phyloP scores from a whole-genome alignment of 2,329 filamentous ascomycete species.

The Colletotrichum liaoningense region DNA sequence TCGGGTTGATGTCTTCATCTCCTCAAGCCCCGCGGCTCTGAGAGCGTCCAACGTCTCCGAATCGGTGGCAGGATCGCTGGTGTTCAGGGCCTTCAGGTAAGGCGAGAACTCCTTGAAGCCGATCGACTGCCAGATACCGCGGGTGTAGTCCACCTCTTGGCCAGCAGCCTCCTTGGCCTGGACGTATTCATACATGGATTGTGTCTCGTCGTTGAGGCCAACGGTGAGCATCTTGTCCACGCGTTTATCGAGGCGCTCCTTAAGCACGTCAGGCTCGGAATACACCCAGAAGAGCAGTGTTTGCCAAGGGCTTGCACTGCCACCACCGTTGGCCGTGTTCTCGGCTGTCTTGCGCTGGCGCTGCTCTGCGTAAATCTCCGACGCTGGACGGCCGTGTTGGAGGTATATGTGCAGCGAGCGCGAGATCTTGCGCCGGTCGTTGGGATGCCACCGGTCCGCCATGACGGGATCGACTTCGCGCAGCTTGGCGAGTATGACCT shows the following conservation, averaged over 20 bases:
- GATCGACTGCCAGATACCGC: conserved; percentile 96
- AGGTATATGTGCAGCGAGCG: conserved; percentile 92
- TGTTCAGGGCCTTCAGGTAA: conserved; percentile 67
- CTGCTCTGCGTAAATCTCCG: conserved; percentile 89
- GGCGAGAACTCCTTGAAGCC: conserved; percentile 91
- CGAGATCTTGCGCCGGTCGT: conserved; percentile 88
- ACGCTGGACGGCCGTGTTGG: conserved; percentile 82
- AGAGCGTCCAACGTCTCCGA: conserved; percentile 63
- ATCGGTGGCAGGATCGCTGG: conserved; percentile 33
- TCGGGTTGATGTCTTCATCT: conserved; percentile 84
- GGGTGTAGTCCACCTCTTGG: conserved; percentile 73
- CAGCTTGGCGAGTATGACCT: conserved; percentile 78
- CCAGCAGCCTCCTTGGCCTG: conserved; percentile 54
- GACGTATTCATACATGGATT: conserved; percentile 56
- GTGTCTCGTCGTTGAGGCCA: conserved; percentile 62
- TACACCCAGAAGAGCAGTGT: conserved; percentile 90
- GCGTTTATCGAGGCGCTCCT: conserved; percentile 77
- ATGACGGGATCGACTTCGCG: conserved; percentile 87
- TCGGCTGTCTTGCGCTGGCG: conserved; percentile 52
- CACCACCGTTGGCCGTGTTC: conserved; percentile 21
- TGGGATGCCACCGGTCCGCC: conserved; percentile 93
- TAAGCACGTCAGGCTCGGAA: conserved; percentile 75
- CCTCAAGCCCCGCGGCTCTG: conserved; percentile 72
- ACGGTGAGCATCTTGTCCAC: conserved; percentile 84
- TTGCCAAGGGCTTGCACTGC: conserved; percentile 53